These are phyloP conservation scores for Syzygium jambos DNA, from an alignment of 345 rosid species.

Conservation along the genomic window DNA sequence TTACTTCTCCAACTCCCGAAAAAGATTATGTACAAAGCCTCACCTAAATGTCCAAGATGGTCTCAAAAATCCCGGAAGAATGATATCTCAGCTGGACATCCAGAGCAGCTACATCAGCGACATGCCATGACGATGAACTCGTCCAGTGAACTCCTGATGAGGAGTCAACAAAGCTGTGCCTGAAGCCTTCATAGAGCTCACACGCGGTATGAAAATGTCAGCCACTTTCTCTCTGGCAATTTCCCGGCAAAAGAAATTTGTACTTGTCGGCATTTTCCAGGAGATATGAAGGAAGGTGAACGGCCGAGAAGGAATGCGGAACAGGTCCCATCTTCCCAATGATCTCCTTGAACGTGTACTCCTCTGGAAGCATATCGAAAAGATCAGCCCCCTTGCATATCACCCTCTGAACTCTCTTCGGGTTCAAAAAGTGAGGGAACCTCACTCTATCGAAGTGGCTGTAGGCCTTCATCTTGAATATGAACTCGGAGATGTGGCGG, in stretches of 20 bases:
- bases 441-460: constrained; percentile 54
- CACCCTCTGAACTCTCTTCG: constrained; percentile 45
- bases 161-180: constrained; percentile 1
- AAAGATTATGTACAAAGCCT: constrained; percentile 27
- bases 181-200: background rate
- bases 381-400: constrained; percentile 57
- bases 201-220: constrained; percentile 4
- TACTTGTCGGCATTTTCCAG: constrained; percentile 46
- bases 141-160: background rate
- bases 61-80: constrained; percentile 12
- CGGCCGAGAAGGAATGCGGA: constrained; percentile 57
- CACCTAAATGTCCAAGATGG: constrained; percentile 19
- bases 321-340: constrained; percentile 64
- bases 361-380: constrained; percentile 66
- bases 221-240: constrained; percentile 50
- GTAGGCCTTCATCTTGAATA: constrained; percentile 63
- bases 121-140: constrained; percentile 7
- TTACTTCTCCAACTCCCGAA: background rate
- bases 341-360: constrained; percentile 50
- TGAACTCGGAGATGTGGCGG: constrained; percentile 43
- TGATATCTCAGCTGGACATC: background rate
- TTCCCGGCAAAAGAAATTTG: constrained; percentile 54
- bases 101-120: constrained; percentile 5
- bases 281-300: constrained; percentile 54
- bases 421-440: constrained; percentile 44